Percentiles rank a stretch among this genome's conserved stretches.
Evolutionary conservation across 352 stramenopile genomes (phyloP).

Genomic region (Globisporangium takayamanum): DNA sequence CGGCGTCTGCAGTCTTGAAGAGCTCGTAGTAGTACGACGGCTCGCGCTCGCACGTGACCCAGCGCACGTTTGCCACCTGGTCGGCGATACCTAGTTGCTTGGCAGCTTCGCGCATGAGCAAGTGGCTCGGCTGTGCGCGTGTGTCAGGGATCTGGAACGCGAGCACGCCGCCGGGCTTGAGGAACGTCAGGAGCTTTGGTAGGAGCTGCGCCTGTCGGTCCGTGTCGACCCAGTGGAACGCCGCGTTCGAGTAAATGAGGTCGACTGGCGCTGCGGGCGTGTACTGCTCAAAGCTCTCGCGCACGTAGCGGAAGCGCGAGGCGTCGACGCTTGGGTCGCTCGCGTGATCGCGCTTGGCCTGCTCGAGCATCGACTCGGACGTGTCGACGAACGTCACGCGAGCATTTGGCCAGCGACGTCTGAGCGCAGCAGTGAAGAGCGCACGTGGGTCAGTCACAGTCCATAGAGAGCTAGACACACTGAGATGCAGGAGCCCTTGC

Average conservation of each 20-base stretch:
- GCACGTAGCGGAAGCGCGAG: constrained; percentile 30
- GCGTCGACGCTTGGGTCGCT: constrained; percentile 19
- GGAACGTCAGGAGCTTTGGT: constrained; percentile 37
- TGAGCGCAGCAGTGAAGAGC: constrained; percentile 6
- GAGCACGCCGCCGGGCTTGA: constrained; percentile 64
- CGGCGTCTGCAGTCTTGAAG: constrained; percentile 22
- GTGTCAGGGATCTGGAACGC: constrained; percentile 75
- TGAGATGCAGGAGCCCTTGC: background rate
- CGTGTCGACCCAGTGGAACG: constrained; percentile 55
- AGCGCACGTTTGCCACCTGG: constrained; percentile 43
- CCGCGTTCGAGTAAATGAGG: constrained; percentile 71
- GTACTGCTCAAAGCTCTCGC: constrained; percentile 58
- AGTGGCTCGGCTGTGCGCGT: constrained; percentile 47
- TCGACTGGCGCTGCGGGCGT: constrained; percentile 30
- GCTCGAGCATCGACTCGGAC: constrained; percentile 50
- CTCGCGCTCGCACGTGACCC: constrained; percentile 62
- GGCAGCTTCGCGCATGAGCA: constrained; percentile 48
- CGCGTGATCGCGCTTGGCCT: constrained; percentile 33
- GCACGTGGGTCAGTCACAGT: background rate
- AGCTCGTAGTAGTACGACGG: constrained; percentile 69
- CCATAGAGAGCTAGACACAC: background rate
- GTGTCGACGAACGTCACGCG: constrained; percentile 58
- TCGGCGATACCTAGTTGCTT: constrained; percentile 28
- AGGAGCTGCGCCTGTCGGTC: constrained; percentile 45
- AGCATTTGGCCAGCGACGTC: constrained; percentile 42